A percentile compares a stretch with the other conserved stretches of the same genome.
Evolutionary conservation across 495 filamentous ascomycete genomes (phyloP).

Genomic region (Lasiosphaeriaceae sp.): DNA sequence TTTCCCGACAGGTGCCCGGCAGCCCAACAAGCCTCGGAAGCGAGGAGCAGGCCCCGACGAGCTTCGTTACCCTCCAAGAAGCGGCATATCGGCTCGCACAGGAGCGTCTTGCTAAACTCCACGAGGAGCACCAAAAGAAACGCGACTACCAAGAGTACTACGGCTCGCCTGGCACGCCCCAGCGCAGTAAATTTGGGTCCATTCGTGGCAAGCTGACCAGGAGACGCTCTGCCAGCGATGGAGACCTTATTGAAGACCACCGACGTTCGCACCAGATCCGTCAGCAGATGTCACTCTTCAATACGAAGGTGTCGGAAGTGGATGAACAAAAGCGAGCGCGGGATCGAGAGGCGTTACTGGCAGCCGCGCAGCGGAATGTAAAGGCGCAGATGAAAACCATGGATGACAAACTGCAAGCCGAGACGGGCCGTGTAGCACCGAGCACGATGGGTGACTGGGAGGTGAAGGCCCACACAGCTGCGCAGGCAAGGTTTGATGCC

Average conservation of each 20-base stretch:
- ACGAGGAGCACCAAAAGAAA: constrained; percentile 60
- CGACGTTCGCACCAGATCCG: constrained; percentile 67
- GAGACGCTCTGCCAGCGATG: constrained; percentile 67
- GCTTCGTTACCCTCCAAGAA: constrained; percentile 68
- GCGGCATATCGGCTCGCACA: constrained; percentile 78
- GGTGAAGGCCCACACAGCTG: constrained; percentile 62
- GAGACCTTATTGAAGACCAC: constrained; percentile 57
- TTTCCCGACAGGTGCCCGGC: constrained; percentile 20
- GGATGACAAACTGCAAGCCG: constrained; percentile 71
- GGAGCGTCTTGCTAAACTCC: constrained; percentile 75
- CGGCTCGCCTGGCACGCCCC: constrained; percentile 35
- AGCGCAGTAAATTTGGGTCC: constrained; percentile 48
- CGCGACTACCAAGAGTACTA: constrained; percentile 69
- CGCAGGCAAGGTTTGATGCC: constrained; percentile 59
- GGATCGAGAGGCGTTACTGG: constrained; percentile 71
- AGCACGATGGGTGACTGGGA: constrained; percentile 74
- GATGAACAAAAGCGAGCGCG: constrained; percentile 70
- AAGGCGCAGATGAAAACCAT: constrained; percentile 69
- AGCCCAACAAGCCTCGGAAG: constrained; percentile 7
- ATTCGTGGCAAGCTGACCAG: constrained; percentile 55
- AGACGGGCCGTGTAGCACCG: constrained; percentile 73
- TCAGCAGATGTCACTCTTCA: constrained; percentile 75
- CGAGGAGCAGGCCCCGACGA: constrained; percentile 23
- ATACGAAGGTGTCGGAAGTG: constrained; percentile 60
- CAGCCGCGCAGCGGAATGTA: constrained; percentile 80